Percentiles rank a stretch among this genome's conserved stretches.
These are phyloP conservation scores for Phaeosphaeria sp. DNA, from an alignment of 2,329 filamentous ascomycete genomes.

Conservation along the genomic window DNA sequence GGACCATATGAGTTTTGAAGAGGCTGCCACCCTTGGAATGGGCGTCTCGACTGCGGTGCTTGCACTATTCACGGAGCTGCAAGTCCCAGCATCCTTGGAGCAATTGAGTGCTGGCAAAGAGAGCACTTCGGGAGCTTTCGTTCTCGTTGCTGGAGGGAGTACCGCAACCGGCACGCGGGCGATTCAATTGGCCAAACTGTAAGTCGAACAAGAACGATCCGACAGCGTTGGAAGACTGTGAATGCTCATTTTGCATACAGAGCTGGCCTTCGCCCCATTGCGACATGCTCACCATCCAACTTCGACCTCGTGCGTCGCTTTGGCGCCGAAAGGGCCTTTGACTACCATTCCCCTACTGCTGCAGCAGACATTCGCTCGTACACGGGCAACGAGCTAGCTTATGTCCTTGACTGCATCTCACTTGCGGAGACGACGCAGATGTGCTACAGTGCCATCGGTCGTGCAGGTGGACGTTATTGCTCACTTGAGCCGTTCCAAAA, in stretches of 20 bases:
- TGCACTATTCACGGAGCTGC: background rate
- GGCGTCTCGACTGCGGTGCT: background rate
- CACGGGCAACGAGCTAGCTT: constrained; percentile 49
- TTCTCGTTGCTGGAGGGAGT: constrained; percentile 1
- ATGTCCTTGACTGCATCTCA: constrained; percentile 57
- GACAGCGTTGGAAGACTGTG: too few species aligned
- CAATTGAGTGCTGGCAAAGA: background rate
- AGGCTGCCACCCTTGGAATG: background rate
- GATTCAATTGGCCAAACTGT: background rate
- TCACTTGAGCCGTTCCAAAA: constrained; percentile 19
- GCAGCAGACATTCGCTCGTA: constrained; percentile 52
- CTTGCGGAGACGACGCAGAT: constrained; percentile 16
- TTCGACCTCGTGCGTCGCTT: constrained; percentile 15
- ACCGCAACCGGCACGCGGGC: background rate
- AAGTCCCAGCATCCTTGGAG: background rate
- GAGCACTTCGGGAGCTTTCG: background rate
- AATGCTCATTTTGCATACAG: background rate
- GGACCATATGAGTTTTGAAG: background rate
- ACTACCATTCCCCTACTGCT: constrained; percentile 54
- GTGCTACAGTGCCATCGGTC: constrained; percentile 27
- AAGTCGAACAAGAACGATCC: background rate
- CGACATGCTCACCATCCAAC: constrained; percentile 16
- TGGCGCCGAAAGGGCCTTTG: constrained; percentile 29
- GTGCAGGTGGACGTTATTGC: constrained; percentile 25
- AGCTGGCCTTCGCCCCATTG: constrained; percentile 11